Conservation (phyloP, 257 asterid genomes). For the Haberlea rhodopensis region DNA sequence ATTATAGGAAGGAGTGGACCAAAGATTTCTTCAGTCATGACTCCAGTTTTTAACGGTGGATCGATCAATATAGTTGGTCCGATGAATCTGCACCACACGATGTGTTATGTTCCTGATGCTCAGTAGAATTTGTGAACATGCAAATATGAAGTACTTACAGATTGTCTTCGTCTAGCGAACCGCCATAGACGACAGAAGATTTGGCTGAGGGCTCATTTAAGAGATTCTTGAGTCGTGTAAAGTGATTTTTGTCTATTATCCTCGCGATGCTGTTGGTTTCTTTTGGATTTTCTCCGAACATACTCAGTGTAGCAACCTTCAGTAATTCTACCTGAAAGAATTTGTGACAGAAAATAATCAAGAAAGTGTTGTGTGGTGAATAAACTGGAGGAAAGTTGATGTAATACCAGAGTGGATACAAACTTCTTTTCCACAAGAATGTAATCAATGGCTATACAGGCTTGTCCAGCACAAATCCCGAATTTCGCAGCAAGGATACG, state of each 20-base stretch:
- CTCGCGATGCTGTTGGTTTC: conserved; percentile 43
- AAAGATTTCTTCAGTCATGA: conserved; percentile 79
- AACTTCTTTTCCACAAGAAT: conserved; percentile 57
- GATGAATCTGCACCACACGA: conserved; percentile 43
- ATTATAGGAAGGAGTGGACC: conserved; percentile 84
- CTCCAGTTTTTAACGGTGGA: conserved; percentile 62
- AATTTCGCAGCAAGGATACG: conserved; percentile 67
- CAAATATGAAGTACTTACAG: conserved; percentile 38
- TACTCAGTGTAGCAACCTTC: conserved; percentile 33
- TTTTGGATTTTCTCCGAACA: conserved; percentile 63
- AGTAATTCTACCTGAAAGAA: conserved; percentile 53
- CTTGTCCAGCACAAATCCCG: conserved; percentile 87
- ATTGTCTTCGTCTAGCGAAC: conserved; percentile 52
- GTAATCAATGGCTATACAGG: conserved; percentile 72
- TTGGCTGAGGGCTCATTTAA: conserved; percentile 51
- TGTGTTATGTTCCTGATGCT: not conserved
- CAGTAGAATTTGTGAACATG: not conserved
- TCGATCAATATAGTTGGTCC: conserved; percentile 73
- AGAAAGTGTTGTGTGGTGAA: no score
- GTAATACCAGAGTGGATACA: conserved; percentile 49
- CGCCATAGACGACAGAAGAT: conserved; percentile 62
- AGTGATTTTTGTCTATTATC: conserved; percentile 54
- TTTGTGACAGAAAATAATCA: no score
- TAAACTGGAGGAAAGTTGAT: not conserved
- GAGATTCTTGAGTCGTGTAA: conserved; percentile 43